Evolutionary conservation across 768 basidiomycete species (phyloP).

Genomic region (Favolaschia claudopus): DNA sequence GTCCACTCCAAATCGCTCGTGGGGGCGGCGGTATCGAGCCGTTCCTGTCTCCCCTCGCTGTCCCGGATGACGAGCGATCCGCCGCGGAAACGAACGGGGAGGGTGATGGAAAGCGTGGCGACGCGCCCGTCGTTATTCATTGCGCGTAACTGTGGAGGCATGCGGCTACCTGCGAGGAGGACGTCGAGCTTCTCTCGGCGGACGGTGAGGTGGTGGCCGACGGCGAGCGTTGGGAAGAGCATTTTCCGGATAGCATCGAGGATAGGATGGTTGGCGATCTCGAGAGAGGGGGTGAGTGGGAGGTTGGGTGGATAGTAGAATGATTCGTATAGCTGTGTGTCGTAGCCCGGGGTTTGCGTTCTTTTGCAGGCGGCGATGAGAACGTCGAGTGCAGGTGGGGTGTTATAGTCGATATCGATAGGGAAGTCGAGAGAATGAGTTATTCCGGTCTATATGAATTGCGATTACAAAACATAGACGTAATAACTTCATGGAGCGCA

Average conservation of each 20-base stretch:
- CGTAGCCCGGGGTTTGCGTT: conserved; percentile 60
- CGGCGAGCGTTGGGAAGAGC: conserved; percentile 75
- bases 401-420: conserved; percentile 75
- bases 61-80: conserved; percentile 69
- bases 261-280: conserved; percentile 83
- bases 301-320: conserved; percentile 77
- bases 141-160: conserved; percentile 61
- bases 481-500: conserved; percentile 35
- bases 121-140: conserved; percentile 70
- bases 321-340: conserved; percentile 67
- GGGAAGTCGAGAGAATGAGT: conserved; percentile 86
- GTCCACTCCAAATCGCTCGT: conserved; percentile 81
- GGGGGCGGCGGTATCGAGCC: conserved; percentile 66
- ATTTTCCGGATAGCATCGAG: conserved; percentile 76
- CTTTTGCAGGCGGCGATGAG: conserved; percentile 78
- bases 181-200: conserved; percentile 77
- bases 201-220: conserved; percentile 74
- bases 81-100: conserved; percentile 78
- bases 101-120: conserved; percentile 75
- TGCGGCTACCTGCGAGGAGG: conserved; percentile 63
- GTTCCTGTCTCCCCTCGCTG: conserved; percentile 63
- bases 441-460: conserved; percentile 67
- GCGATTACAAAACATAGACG: neutral
- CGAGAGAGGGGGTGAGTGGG: conserved; percentile 77
- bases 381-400: conserved; percentile 80